phyloP scores from a whole-genome alignment of 257 asterid species.

The Nicotiana paniculata region DNA sequence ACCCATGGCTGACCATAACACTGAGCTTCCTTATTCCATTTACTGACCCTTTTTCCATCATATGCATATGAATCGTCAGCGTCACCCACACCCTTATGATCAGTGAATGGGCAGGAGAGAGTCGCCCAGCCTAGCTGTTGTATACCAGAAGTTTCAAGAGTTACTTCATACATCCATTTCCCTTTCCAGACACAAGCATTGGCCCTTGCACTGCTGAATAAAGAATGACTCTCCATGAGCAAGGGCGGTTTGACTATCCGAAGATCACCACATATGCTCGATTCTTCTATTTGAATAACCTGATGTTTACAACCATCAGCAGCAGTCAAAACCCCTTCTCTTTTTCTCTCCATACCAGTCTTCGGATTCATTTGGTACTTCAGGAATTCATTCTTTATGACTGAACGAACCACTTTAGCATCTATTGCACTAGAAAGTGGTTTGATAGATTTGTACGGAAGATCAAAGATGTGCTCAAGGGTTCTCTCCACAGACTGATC shows the following conservation, averaged over 20 bases:
- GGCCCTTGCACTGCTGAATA: conserved; percentile 85
- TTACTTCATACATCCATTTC: conserved; percentile 97
- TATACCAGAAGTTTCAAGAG: conserved; percentile 85
- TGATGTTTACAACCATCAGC: conserved; percentile 33
- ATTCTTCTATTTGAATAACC: conserved; percentile 62
- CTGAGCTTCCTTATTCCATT: conserved; percentile 81
- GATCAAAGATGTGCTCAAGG: conserved; percentile 81
- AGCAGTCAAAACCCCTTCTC: conserved; percentile 53
- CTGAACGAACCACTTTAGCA: conserved; percentile 38
- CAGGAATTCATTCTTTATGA: conserved; percentile 52
- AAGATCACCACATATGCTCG: conserved; percentile 79
- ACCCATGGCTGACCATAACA: conserved; percentile 92
- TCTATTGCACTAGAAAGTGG: conserved; percentile 51
- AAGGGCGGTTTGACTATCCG: conserved; percentile 59
- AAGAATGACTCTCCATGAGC: conserved; percentile 79
- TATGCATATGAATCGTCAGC: conserved; percentile 90
- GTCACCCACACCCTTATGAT: conserved; percentile 90
- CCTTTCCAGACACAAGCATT: conserved; percentile 94
- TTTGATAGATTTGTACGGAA: conserved; percentile 60
- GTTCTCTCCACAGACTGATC: conserved; percentile 90
- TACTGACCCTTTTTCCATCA: conserved; percentile 86
- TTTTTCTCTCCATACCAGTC: conserved; percentile 21
- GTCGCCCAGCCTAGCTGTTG: conserved; percentile 98
- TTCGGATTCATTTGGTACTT: conserved; percentile 40
- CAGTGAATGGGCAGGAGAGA: conserved; percentile 78